These are phyloP conservation scores for Scheffersomyces coipomensis DNA, from an alignment of 805 yeast species.

Conservation along the genomic window DNA sequence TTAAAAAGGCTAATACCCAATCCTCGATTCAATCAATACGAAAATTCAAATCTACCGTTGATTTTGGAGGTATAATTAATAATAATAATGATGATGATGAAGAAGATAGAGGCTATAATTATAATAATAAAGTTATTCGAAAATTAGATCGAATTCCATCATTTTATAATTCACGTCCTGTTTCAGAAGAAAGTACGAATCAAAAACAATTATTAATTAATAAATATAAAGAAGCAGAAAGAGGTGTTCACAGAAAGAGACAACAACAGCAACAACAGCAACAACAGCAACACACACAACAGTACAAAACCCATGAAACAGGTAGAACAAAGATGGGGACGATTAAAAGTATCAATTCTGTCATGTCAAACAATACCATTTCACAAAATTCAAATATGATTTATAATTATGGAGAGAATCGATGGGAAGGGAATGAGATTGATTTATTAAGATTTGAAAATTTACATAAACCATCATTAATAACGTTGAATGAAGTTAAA, in stretches of 20 bases:
- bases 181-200: slow-evolving; percentile 10
- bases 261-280: not conserved
- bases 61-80: slow-evolving; percentile 16
- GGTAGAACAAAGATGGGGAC: slow-evolving; percentile 25
- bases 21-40: slow-evolving; percentile 16
- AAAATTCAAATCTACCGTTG: slow-evolving; percentile 34
- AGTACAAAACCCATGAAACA: slow-evolving; percentile 6
- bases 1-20: not conserved
- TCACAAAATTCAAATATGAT: slow-evolving; percentile 39
- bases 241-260: slow-evolving; percentile 10
- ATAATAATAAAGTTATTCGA: slow-evolving; percentile 30
- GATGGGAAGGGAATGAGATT: slow-evolving; percentile 68
- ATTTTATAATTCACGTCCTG: slow-evolving; percentile 24
- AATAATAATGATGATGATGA: slow-evolving; percentile 5
- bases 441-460: slow-evolving; percentile 53
- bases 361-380: slow-evolving; percentile 10
- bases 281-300: not conserved
- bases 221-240: slow-evolving; percentile 28
- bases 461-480: slow-evolving; percentile 36
- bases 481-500: slow-evolving; percentile 24
- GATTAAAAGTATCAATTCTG: slow-evolving; percentile 25
- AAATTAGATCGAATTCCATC: slow-evolving; percentile 43
- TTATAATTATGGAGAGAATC: slow-evolving; percentile 48
- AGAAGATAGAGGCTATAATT: slow-evolving; percentile 28
- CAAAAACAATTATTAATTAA: slow-evolving; percentile 29